Conservation (phyloP, 768 basidiomycete species). For the Cyclocybe cylindracea region DNA sequence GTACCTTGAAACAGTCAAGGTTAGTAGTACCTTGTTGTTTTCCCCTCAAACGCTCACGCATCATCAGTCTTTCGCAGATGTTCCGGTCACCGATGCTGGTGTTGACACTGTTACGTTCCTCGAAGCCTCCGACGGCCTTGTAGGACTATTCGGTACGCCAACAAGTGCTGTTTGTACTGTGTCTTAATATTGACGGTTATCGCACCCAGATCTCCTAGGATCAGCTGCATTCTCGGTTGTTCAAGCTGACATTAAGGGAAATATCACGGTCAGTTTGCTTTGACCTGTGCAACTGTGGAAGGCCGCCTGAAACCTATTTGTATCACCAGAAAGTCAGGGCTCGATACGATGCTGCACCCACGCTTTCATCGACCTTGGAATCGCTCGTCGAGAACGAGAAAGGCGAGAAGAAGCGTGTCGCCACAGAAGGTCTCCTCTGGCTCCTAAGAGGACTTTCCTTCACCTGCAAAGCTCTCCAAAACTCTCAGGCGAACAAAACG, state of each 20-base stretch:
- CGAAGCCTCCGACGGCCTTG: slow-evolving; percentile 85
- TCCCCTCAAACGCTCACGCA: neutral
- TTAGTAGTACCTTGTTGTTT: slow-evolving; percentile 23
- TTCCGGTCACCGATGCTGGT: slow-evolving; percentile 81
- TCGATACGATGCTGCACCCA: slow-evolving; percentile 69
- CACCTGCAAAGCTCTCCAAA: slow-evolving; percentile 79
- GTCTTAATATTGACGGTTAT: neutral
- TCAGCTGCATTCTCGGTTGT: slow-evolving; percentile 83
- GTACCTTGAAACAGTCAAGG: slow-evolving; percentile 73
- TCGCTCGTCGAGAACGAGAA: slow-evolving; percentile 82
- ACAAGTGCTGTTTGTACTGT: neutral
- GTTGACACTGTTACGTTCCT: slow-evolving; percentile 88
- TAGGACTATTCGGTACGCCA: slow-evolving; percentile 84
- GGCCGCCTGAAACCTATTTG: neutral
- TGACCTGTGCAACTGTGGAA: neutral
- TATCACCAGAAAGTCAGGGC: slow-evolving; percentile 83
- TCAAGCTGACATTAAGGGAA: slow-evolving; percentile 84
- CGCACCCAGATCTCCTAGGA: slow-evolving; percentile 73
- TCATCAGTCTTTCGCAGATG: slow-evolving; percentile 88
- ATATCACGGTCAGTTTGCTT: slow-evolving; percentile 70
- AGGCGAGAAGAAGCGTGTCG: slow-evolving; percentile 80
- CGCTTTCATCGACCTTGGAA: slow-evolving; percentile 77
- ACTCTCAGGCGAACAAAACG: slow-evolving; percentile 62
- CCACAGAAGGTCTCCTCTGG: slow-evolving; percentile 95
- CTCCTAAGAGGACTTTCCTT: slow-evolving; percentile 89